Conservation (phyloP, 306 rosid species). For the Astragalus glycyphyllos region DNA sequence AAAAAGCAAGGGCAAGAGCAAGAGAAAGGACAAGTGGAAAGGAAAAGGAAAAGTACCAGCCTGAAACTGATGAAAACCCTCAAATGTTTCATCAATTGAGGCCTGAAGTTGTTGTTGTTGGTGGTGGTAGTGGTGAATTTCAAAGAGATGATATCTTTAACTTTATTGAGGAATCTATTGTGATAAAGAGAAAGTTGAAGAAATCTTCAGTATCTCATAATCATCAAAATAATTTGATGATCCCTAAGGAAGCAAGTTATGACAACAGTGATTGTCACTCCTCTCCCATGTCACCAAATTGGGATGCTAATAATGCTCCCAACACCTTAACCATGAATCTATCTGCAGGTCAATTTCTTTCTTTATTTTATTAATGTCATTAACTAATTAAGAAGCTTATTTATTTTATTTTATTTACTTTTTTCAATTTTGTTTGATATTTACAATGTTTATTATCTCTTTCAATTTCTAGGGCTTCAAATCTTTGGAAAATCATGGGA, state of each 20-base stretch:
- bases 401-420: background rate
- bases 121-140: background rate
- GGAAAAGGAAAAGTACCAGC: conserved; percentile 41
- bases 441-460: background rate
- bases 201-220: conserved; percentile 37
- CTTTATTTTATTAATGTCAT: background rate
- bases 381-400: background rate
- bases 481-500: conserved; percentile 60
- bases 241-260: conserved; percentile 49
- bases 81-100: conserved; percentile 51
- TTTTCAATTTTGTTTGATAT: background rate
- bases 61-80: conserved; percentile 32
- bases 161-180: conserved; percentile 51
- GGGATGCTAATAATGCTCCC: conserved; percentile 56
- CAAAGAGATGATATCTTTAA: conserved; percentile 42
- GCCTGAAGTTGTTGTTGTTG: conserved; percentile 33
- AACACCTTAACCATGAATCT: conserved; percentile 51
- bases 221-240: conserved; percentile 47
- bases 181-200: conserved; percentile 57
- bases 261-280: conserved; percentile 40
- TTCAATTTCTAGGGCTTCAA: conserved; percentile 51
- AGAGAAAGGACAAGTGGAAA: conserved; percentile 63
- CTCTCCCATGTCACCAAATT: conserved; percentile 62
- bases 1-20: conserved; percentile 76
- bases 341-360: conserved; percentile 42